Evolutionary conservation across 805 yeast species (phyloP), one percentile per base, ranked within the genome.

Genomic region (Yamadazyma laniorum): DNA sequence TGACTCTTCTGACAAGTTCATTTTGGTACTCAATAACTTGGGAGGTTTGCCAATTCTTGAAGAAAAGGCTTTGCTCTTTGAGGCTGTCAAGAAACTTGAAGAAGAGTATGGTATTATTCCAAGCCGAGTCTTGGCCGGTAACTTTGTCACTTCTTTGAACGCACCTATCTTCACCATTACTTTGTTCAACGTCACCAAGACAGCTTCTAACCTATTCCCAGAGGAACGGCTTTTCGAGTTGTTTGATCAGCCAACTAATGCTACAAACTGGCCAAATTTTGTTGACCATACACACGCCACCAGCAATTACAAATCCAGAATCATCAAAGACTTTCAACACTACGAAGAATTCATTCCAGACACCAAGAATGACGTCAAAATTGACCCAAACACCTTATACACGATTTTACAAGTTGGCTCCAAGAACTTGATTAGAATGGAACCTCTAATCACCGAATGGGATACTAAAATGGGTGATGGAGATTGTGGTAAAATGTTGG

Each of bases 391-490:
- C 13, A 17, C 33, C 8, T 29, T 45, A 9, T 32, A 39, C 30
- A 33, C 31, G 13, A 25, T 47, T 3, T 44, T 55, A 29, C 48
- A 42, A 19, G 49, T 47, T 19, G 67, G 61, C 2, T 56, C 62
- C 2, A 35, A 49, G 14, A 60, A 57, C 14, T 48, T 64, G 6
- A 58, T 63, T 34, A 43, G 46, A 3, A 57, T 44, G 29, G 68
- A 64, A 38, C 66, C 67, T 3, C 61, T 58, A 14, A 48, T 65
- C 36, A 65, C 72, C 13, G 56, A 55, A 17, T 65, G 67, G 66
- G 72, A 65, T 42, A 65, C 72, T 17, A 55, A 59, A 41, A 59
- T 63, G 61, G 70, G 72, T n/a, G 72, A 65, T 43, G 72, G 72
- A 11, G 72, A 65, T 37, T 65, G 72, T 50, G 70, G 72, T 25